Evolutionary conservation across 2,329 filamentous ascomycete species (phyloP).

Genomic region (Colletotrichum sp.): DNA sequence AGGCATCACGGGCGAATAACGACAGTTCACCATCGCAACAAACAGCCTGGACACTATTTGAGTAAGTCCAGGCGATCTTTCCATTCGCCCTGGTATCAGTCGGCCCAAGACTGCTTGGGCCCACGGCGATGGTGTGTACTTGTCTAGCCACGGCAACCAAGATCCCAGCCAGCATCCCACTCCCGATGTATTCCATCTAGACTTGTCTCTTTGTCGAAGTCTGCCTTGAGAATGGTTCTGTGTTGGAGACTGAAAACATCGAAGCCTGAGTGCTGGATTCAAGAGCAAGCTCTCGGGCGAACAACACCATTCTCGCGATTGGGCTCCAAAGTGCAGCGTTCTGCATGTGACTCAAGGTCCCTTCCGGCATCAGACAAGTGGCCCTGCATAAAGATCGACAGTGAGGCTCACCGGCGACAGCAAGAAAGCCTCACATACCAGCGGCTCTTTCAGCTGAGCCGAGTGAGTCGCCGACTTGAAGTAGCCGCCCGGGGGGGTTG

Average conservation of each 20-base stretch:
- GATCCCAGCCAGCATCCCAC: fast-evolving
- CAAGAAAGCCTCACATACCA: neutral
- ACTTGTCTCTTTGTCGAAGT: neutral
- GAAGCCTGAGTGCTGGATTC: fast-evolving
- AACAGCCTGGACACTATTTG: neutral
- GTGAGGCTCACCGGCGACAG: neutral
- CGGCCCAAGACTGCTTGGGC: neutral
- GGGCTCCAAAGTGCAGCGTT: neutral
- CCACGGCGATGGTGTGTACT: neutral
- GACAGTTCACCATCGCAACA: neutral
- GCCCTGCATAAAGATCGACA: neutral
- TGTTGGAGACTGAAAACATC: fast-evolving
- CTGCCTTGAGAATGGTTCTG: neutral
- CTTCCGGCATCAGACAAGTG: neutral
- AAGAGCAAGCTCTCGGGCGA: fast-evolving
- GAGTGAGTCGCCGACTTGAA: neutral
- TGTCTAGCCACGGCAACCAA: neutral
- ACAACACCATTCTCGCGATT: neutral
- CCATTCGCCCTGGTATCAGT: fast-evolving
- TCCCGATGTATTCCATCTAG: neutral
- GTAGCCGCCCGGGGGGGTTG: neutral
- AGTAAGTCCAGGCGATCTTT: neutral
- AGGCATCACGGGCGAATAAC: neutral
- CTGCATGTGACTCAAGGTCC: neutral
- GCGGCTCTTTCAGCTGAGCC: neutral